Conservation (phyloP, 148 eudicot genomes). For the Vaccinium darrowii region DNA sequence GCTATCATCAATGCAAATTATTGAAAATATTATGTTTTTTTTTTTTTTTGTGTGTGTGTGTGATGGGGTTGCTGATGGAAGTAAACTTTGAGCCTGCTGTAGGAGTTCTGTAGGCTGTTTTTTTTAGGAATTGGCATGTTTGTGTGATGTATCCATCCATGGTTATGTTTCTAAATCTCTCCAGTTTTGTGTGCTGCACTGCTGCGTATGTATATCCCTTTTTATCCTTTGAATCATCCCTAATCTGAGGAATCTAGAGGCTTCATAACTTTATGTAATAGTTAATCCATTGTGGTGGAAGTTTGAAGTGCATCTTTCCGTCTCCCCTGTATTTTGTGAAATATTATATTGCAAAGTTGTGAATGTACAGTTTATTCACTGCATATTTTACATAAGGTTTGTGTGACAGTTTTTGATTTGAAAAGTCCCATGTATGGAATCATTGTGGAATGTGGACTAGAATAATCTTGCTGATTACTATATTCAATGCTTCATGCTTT, state of each 20-base stretch:
- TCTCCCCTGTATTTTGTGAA: background rate
- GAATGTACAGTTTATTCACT: background rate
- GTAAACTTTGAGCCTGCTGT: constrained; percentile 9
- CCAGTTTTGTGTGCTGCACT: background rate
- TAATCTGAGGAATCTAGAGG: background rate
- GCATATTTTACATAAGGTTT: background rate
- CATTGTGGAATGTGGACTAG: background rate
- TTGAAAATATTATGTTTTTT: background rate
- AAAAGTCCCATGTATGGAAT: background rate
- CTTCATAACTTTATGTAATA: background rate
- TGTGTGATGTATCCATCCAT: background rate
- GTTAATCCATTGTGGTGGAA: background rate
- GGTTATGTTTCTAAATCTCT: background rate
- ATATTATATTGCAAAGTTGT: background rate
- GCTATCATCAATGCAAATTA: background rate
- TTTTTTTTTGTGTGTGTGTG: background rate
- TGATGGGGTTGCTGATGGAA: background rate
- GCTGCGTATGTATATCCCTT: background rate
- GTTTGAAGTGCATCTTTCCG: background rate
- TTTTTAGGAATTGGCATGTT: background rate
- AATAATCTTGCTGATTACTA: background rate
- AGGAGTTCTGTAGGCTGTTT: background rate
- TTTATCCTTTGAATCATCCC: background rate
- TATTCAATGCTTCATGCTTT: background rate
- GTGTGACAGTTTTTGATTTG: background rate